Base-by-base conservation (phyloP, 2,329 filamentous ascomycete species). In the Phoma herbarum region DNA sequence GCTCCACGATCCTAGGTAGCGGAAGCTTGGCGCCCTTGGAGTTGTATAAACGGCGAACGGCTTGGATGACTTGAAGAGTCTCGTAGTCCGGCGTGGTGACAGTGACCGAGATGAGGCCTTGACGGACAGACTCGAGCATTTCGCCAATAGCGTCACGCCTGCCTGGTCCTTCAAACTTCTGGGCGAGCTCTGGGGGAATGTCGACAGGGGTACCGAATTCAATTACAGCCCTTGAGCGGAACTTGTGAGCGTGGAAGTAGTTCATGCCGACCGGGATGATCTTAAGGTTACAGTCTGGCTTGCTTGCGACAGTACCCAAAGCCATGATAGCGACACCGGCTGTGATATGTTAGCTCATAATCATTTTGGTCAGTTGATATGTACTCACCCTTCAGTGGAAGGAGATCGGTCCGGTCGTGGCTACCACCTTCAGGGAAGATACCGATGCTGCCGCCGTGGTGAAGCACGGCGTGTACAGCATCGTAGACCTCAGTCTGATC, bases 181-280 rank as follows among this genome's bases (percentile, higher is more conserved):
- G 85, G 5, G 97, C 92, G 31, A 97, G 81, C 70, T 96, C 90
- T 20, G 83, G 82, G 0, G 93, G 90, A 10, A 98, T 88, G 65
- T 96, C 91, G 62, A 98, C 89, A 0, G 95, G 93, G 25, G 87
- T 89, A 9, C 95, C 95, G 70, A 98, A 99, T 74, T 99, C 95
- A 60, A 98, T 89, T 4, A 99, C 94, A 33, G 94, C 95, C 74
- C 95, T 87, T 63, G 94, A 98, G 44, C 94, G 90, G 79, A 99
- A 99, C 77, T 98, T 99, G 84, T 99, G 94, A 0, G 94, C 91
- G 78, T 98, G 94, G 80, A 99, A 99, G 79, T 99, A 99, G 79
- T 99, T 99, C 94, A 99, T 97, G 69, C 94, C 94, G 50, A 95
- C 93, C 3, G 95, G 95, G 23, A 99, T 92, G 69, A 99, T 97